phyloP scores from a whole-genome alignment of 2,329 filamentous ascomycete genomes.

The Penicillium oxalicum region DNA sequence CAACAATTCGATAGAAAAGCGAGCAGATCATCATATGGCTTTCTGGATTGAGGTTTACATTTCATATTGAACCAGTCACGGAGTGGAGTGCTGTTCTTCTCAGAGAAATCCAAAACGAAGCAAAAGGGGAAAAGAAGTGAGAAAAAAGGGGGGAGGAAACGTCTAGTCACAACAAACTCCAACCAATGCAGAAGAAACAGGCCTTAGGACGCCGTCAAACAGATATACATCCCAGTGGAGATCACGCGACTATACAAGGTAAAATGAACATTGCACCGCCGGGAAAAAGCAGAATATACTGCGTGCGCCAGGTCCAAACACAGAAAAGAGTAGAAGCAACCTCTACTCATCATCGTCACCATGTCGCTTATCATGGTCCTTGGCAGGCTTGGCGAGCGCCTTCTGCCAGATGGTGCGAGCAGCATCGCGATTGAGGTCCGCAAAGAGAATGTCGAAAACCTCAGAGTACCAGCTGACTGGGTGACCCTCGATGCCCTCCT shows the following conservation, averaged over 20 bases:
- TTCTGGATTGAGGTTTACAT: no score
- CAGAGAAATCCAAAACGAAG: no score
- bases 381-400: conserved; percentile 50
- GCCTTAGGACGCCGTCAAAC: conserved; percentile 21
- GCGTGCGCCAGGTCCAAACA: conserved; percentile 2
- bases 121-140: no score
- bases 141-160: not conserved
- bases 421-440: conserved; percentile 64
- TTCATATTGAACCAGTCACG: no score
- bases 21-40: no score
- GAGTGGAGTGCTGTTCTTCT: no score
- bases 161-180: conserved; percentile 22
- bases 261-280: not conserved
- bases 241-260: conserved; percentile 15
- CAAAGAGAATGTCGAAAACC: conserved; percentile 87
- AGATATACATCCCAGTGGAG: conserved; percentile 24
- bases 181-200: conserved; percentile 28
- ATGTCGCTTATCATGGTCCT: conserved; percentile 31
- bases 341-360: conserved; percentile 23
- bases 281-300: conserved; percentile 13
- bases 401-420: conserved; percentile 69
- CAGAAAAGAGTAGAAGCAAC: conserved; percentile 5
- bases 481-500: conserved; percentile 86
- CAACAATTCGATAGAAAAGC: no score
- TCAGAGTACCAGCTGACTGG: conserved; percentile 91